Evolutionary conservation across 352 stramenopile species (phyloP), one percentile per base, ranked within the genome.

Genomic region (Plasmopara viticola): DNA sequence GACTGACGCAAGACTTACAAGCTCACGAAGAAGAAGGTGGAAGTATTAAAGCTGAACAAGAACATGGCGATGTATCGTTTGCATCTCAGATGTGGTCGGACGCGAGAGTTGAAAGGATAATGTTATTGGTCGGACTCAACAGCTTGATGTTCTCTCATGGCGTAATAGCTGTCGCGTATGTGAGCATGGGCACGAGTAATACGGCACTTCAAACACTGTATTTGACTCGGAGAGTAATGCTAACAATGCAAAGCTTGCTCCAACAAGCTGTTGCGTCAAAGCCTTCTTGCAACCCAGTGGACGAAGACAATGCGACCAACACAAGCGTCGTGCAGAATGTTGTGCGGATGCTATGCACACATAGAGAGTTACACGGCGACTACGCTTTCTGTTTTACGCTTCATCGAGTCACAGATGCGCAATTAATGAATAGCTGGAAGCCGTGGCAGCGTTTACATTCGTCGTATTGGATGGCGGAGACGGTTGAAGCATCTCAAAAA

Each of bases 401-500:
- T 12, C 61, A 60, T 0, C 70, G 62, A 46, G 41, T 38, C 9
- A 80, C 66, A 39, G 85, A 72, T 38, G 76, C 84, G 42, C 60
- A 67, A 15, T 46, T 85, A 9, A 56, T 78, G 7, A 85, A 78
- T 58, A 87, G 76, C 48, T 82, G 71, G 62, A 75, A 71, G 43
- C 59, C 68, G 28, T 87, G 76, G 76, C 71, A 85, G 41, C 66
- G 67, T 20, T 52, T 73, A 18, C 62, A 77, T 45, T 62, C 76
- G n/a, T 73, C 64, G 25, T 83, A 83, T 40, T 69, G 77, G 58
- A 51, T 58, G 12, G 60, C 34, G 20, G 42, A 49, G 41, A 51
- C 50, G 7, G 35, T 71, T 30, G n/a, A 44, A 29, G 37, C 33
- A 47, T 10, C 40, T 17, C 40, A 38, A 60, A 41, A 45, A 52